Conservation (phyloP, 1,284 basidiomycete genomes). For the Austroboletus niveus region DNA sequence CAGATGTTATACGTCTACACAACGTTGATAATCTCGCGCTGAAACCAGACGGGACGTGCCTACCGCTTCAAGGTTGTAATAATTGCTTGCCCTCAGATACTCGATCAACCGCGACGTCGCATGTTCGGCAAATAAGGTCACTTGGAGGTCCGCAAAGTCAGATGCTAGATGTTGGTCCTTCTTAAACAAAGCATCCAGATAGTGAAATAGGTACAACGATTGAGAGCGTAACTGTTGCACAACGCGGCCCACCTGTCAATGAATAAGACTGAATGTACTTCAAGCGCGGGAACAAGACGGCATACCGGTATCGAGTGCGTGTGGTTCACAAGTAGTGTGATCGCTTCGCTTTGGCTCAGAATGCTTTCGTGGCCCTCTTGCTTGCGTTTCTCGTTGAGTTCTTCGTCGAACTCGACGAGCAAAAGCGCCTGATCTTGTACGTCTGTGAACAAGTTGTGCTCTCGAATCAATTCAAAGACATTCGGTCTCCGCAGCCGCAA, state of each 20-base stretch:
- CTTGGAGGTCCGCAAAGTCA: conserved; percentile 84
- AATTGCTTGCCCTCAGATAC: conserved; percentile 88
- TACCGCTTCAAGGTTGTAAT: conserved; percentile 88
- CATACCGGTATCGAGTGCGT: conserved; percentile 92
- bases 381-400: conserved; percentile 66
- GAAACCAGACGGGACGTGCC: conserved; percentile 11
- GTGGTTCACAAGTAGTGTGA: conserved; percentile 89
- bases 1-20: conserved; percentile 85
- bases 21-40: neutral
- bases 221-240: conserved; percentile 81
- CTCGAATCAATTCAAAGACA: conserved; percentile 93
- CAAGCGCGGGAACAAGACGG: conserved; percentile 3
- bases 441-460: conserved; percentile 93
- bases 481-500: conserved; percentile 83
- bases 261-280: neutral
- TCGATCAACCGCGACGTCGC: conserved; percentile 80
- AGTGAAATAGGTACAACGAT: conserved; percentile 87
- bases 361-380: conserved; percentile 39
- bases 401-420: conserved; percentile 93
- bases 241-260: conserved; percentile 73
- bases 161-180: conserved; percentile 82
- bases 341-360: conserved; percentile 62
- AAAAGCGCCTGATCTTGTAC: conserved; percentile 91
- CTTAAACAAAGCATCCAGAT: conserved; percentile 88
- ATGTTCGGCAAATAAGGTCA: conserved; percentile 91